Conservation (phyloP, 2,329 filamentous ascomycete genomes). For the Mycosphaerelloides madeirae region DNA sequence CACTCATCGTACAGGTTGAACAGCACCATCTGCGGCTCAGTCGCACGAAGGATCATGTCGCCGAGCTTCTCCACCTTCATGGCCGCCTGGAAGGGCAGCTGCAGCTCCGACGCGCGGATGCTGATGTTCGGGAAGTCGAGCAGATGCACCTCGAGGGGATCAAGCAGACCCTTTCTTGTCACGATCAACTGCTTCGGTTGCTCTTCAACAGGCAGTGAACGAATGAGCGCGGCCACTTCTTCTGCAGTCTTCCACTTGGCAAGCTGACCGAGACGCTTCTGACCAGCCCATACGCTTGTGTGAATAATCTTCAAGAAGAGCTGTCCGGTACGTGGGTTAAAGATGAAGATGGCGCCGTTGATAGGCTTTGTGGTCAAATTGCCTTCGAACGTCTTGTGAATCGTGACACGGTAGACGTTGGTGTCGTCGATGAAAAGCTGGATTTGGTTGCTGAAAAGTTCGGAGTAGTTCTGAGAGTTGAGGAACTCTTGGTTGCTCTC, state of each 20-base stretch:
- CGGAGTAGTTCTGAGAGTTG: slow-evolving; percentile 98
- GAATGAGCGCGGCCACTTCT: slow-evolving; percentile 96
- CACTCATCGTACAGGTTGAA: slow-evolving; percentile 99
- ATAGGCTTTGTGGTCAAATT: slow-evolving; percentile 99
- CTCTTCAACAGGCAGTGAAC: slow-evolving; percentile 92
- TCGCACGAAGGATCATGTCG: slow-evolving; percentile 97
- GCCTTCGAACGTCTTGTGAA: slow-evolving; percentile 98
- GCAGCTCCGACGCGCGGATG: slow-evolving; percentile 92
- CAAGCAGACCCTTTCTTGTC: slow-evolving; percentile 90
- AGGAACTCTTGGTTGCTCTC: slow-evolving; percentile 99
- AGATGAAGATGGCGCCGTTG: slow-evolving; percentile 99
- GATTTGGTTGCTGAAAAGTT: slow-evolving; percentile 97
- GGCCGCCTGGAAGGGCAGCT: slow-evolving; percentile 96
- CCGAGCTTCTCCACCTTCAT: slow-evolving; percentile 99
- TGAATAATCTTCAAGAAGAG: slow-evolving; percentile 99
- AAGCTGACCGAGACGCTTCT: slow-evolving; percentile 96
- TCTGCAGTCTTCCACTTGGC: slow-evolving; percentile 99
- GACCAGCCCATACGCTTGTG: slow-evolving; percentile 97
- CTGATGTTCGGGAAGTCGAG: slow-evolving; percentile 99
- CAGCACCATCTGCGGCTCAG: slow-evolving; percentile 98
- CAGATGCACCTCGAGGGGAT: slow-evolving; percentile 93
- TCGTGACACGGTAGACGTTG: slow-evolving; percentile 98
- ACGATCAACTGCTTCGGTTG: slow-evolving; percentile 99
- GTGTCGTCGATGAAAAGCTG: slow-evolving; percentile 99
- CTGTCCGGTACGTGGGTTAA: slow-evolving; percentile 97